Percentiles rank a stretch among this genome's conserved stretches.
Conservation (phyloP, 345 rosid species). For the Lepidium africanum region DNA sequence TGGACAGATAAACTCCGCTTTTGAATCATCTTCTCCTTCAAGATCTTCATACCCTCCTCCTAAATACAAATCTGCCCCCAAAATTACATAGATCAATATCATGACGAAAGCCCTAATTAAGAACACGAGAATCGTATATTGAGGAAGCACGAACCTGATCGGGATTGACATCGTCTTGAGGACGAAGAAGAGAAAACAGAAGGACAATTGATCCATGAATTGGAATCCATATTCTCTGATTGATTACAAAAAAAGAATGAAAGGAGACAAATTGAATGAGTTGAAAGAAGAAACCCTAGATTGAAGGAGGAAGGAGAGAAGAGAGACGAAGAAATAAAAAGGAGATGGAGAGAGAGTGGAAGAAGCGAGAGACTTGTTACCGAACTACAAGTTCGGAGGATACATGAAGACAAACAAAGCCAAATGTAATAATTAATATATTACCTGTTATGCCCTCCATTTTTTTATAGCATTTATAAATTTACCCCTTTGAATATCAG, state of each 20-base stretch:
- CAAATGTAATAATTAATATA: background rate
- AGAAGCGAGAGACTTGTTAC: slow-evolving; percentile 22
- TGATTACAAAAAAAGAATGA: background rate
- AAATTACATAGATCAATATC: background rate
- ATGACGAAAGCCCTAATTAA: background rate
- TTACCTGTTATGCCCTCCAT: slow-evolving; percentile 1
- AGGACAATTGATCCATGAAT: slow-evolving; percentile 27
- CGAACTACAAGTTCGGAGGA: slow-evolving; percentile 17
- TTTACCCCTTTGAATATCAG: background rate
- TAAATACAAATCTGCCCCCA: slow-evolving; percentile 43
- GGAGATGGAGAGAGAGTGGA: slow-evolving; percentile 20
- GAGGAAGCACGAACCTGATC: slow-evolving; percentile 20
- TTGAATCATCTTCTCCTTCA: slow-evolving; percentile 56
- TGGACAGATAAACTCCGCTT: slow-evolving; percentile 63
- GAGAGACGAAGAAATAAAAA: background rate
- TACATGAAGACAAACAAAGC: background rate
- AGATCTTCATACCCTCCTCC: slow-evolving; percentile 50
- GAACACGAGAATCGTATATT: background rate
- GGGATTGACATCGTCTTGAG: slow-evolving; percentile 19
- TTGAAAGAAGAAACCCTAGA: slow-evolving; percentile 16
- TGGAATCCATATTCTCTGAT: slow-evolving; percentile 19
- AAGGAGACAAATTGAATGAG: background rate
- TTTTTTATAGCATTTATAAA: background rate
- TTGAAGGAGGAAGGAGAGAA: background rate
- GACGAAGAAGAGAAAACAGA: slow-evolving; percentile 28